These are phyloP conservation scores for Leccinum rimulosum DNA, from an alignment of 768 basidiomycete species.

Conservation along the genomic window DNA sequence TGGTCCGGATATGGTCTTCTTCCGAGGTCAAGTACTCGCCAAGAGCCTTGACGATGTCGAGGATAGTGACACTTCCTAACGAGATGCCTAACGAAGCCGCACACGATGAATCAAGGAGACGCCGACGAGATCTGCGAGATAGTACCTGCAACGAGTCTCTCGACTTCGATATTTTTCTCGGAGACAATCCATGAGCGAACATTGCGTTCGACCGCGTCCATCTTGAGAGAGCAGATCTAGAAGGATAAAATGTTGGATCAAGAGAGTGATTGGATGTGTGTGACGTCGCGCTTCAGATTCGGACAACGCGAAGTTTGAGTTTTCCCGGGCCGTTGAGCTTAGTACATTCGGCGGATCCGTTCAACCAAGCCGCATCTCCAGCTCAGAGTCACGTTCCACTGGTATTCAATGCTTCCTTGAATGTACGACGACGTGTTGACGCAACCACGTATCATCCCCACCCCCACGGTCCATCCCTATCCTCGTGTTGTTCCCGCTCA, in stretches of 20 bases:
- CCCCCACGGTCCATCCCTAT: too few relatives aligned
- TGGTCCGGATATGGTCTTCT: constrained; percentile 71
- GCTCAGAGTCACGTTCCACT: too few relatives aligned
- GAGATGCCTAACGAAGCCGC: neutral
- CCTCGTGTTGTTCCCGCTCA: too few relatives aligned
- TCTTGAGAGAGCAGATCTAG: constrained; percentile 12
- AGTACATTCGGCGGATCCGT: too few relatives aligned
- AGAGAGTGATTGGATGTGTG: neutral
- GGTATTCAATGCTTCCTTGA: too few relatives aligned
- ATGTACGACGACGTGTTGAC: too few relatives aligned
- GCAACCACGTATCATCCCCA: too few relatives aligned
- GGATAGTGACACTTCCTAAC: constrained; percentile 53
- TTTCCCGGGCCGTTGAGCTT: too few relatives aligned
- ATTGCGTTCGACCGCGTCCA: constrained; percentile 49
- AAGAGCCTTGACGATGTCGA: constrained; percentile 81
- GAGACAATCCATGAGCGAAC: constrained; percentile 75
- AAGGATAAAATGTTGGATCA: neutral
- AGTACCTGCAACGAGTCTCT: constrained; percentile 53
- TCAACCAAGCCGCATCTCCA: too few relatives aligned
- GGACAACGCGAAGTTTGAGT: too few relatives aligned
- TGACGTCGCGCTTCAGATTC: constrained; percentile 2
- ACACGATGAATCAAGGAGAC: neutral
- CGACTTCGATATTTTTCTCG: constrained; percentile 56
- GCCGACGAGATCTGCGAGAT: neutral
- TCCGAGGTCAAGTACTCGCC: constrained; percentile 88